A percentile compares a stretch with the other conserved stretches of the same genome.
phyloP scores from a whole-genome alignment of 2,329 filamentous ascomycete genomes.

The Bisporella sp. region DNA sequence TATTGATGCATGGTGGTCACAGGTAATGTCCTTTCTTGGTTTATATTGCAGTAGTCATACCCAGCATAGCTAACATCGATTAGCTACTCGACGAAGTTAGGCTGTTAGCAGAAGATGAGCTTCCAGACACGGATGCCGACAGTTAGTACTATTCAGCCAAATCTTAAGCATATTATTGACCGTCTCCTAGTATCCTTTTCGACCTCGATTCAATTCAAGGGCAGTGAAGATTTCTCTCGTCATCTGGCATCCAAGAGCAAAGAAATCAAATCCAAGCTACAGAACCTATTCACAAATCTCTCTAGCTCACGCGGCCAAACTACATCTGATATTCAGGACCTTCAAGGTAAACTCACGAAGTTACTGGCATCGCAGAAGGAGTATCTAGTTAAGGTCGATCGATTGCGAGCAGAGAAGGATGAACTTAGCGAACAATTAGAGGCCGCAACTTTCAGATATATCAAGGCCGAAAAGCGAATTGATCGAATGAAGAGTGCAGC shows the following conservation, averaged over 20 bases:
- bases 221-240: slow-evolving; percentile 66
- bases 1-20: slow-evolving; percentile 89
- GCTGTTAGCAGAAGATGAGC: slow-evolving; percentile 45
- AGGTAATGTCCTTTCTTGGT: slow-evolving; percentile 50
- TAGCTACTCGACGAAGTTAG: slow-evolving; percentile 60
- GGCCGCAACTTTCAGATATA: slow-evolving; percentile 80
- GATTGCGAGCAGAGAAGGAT: slow-evolving; percentile 71
- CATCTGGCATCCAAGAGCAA: slow-evolving; percentile 73
- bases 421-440: slow-evolving; percentile 82
- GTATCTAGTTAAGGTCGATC: slow-evolving; percentile 68
- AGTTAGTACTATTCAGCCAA: slow-evolving; percentile 1
- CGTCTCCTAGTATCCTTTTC: slow-evolving; percentile 33
- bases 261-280: slow-evolving; percentile 68
- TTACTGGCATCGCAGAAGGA: slow-evolving; percentile 79
- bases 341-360: slow-evolving; percentile 69
- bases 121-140: slow-evolving; percentile 33
- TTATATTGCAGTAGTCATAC: neutral
- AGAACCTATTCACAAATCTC: slow-evolving; percentile 56
- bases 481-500: slow-evolving; percentile 84
- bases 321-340: slow-evolving; percentile 60
- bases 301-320: slow-evolving; percentile 44
- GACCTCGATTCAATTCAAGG: slow-evolving; percentile 54
- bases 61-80: slow-evolving; percentile 10
- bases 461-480: slow-evolving; percentile 91
- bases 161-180: slow-evolving; percentile 34